phyloP scores from a whole-genome alignment of 768 basidiomycete genomes.

The Solioccasus polychromus region DNA sequence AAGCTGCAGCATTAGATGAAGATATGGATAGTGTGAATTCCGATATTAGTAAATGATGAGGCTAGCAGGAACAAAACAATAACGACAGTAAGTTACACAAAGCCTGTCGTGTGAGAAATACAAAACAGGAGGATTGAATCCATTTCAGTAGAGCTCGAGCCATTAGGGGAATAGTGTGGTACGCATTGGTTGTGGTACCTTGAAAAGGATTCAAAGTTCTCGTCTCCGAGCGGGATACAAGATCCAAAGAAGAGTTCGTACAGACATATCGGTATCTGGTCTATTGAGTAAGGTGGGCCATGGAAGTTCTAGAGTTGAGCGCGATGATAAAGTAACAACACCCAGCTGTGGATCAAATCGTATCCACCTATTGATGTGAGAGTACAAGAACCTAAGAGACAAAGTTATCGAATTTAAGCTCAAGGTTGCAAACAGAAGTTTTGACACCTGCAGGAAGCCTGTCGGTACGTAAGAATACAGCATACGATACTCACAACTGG shows the following conservation, averaged over 20 bases:
- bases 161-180: too few species aligned
- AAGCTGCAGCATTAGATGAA: too few species aligned
- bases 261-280: not conserved
- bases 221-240: not conserved
- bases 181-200: too few species aligned
- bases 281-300: not conserved
- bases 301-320: not conserved
- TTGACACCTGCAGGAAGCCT: constrained; percentile 24
- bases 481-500: constrained; percentile 14
- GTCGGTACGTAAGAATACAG: too few species aligned
- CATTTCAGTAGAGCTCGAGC: too few species aligned
- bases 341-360: not conserved
- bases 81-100: too few species aligned
- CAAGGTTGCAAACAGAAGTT: constrained; percentile 19
- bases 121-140: too few species aligned
- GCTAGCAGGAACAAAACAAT: too few species aligned
- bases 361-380: not conserved
- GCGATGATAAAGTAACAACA: too few species aligned
- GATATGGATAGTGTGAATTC: too few species aligned
- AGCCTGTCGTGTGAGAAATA: too few species aligned
- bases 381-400: constrained; percentile 12
- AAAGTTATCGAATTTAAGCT: constrained; percentile 15
- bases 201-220: not conserved
- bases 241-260: not conserved
- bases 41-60: too few species aligned